Conservation (phyloP, 208 protist species). For the Entamoeba invadens region DNA sequence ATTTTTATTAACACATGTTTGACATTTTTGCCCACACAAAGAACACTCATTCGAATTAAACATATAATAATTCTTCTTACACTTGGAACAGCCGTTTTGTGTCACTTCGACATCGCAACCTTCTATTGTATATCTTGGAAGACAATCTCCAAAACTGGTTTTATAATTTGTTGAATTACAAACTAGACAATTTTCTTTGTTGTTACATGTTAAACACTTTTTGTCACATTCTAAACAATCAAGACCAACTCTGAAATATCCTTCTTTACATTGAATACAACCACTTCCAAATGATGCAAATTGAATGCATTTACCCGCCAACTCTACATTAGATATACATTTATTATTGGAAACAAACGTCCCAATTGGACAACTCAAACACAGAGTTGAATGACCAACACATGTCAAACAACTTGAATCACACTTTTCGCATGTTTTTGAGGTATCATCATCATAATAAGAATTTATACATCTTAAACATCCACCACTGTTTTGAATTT, state of each 20-base stretch:
- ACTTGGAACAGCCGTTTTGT: not conserved
- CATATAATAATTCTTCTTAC: not conserved
- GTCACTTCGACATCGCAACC: not conserved
- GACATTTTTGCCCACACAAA: not conserved
- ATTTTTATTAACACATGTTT: not conserved
- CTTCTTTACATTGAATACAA: not conserved
- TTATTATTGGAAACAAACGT: not conserved
- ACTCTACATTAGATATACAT: not conserved
- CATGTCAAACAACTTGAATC: no score
- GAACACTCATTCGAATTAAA: not conserved
- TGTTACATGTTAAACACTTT: not conserved
- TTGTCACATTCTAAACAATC: not conserved
- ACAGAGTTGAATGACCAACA: not conserved
- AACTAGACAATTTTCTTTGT: not conserved
- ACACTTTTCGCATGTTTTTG: no score
- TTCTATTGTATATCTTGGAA: not conserved
- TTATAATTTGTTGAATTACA: not conserved
- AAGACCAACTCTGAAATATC: not conserved
- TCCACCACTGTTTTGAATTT: no score
- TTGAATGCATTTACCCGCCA: not conserved
- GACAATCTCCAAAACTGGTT: not conserved
- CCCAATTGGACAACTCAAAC: not conserved
- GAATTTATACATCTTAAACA: no score
- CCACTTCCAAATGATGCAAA: not conserved
- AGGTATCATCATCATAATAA: no score